A percentile compares a stretch with the other conserved stretches of the same genome.
Evolutionary conservation across 2,329 filamentous ascomycete genomes (phyloP).

Genomic region (Epicoccum nigrum): DNA sequence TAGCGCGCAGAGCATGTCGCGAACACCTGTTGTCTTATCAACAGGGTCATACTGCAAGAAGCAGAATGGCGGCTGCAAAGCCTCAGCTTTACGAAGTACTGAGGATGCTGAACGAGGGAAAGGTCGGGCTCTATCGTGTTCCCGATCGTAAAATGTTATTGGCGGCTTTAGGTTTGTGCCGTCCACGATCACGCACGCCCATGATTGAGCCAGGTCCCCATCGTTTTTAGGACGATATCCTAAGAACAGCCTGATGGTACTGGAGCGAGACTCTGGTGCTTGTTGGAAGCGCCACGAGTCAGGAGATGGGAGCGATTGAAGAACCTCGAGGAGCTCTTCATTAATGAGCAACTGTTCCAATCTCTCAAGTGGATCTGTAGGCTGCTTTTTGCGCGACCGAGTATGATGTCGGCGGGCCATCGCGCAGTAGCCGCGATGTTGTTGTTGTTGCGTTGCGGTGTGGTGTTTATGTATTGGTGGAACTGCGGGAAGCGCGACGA

Average conservation of each 20-base stretch:
- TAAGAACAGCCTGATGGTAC: not conserved
- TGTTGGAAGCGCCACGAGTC: not conserved
- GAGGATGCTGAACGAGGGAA: slow-evolving; percentile 16
- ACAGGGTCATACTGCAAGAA: slow-evolving; percentile 18
- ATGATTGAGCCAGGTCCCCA: not conserved
- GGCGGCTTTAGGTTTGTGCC: not conserved
- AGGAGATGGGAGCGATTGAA: slow-evolving; percentile 5
- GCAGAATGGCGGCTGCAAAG: slow-evolving; percentile 15
- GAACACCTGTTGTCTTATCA: not conserved
- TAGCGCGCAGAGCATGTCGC: slow-evolving; percentile 20
- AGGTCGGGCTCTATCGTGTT: not conserved
- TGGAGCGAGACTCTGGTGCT: not conserved
- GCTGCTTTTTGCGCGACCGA: not conserved
- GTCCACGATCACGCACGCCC: not conserved
- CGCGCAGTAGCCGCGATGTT: not conserved
- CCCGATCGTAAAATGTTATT: slow-evolving; percentile 5
- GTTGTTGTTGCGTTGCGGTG: slow-evolving; percentile 1
- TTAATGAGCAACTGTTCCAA: not conserved
- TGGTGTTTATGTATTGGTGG: not conserved
- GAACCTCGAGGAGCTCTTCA: not conserved
- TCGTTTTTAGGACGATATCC: not conserved
- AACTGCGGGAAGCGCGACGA: slow-evolving; percentile 5
- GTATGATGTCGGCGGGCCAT: not conserved
- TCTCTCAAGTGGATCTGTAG: not conserved
- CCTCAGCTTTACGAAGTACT: slow-evolving; percentile 15